Evolutionary conservation across 148 eudicot genomes (phyloP).

Genomic region (Rhododendron griersonianum): DNA sequence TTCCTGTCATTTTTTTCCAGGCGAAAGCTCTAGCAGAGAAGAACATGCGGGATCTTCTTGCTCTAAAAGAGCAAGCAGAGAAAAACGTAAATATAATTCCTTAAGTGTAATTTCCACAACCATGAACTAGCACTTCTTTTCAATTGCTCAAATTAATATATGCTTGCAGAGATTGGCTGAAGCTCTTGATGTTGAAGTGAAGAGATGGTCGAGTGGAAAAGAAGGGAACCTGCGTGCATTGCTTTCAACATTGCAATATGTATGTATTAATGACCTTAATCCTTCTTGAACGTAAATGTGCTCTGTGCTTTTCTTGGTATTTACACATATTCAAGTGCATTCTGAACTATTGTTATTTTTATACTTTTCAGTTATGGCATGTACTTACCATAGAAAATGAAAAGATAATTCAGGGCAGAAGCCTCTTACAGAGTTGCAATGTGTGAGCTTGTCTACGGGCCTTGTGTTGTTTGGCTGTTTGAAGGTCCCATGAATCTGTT

Average conservation of each 20-base stretch:
- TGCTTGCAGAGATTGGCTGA: slow-evolving; percentile 80
- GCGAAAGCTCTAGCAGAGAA: slow-evolving; percentile 95
- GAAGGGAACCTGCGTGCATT: slow-evolving; percentile 95
- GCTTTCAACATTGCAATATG: slow-evolving; percentile 95
- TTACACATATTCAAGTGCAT: neutral
- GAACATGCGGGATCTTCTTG: slow-evolving; percentile 80
- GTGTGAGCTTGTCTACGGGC: neutral
- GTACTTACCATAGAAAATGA: neutral
- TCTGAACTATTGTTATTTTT: neutral
- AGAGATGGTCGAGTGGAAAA: slow-evolving; percentile 97
- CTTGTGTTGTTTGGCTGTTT: neutral
- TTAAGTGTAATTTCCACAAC: neutral
- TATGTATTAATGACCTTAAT: slow-evolving; percentile 27
- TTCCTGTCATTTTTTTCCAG: slow-evolving; percentile 37
- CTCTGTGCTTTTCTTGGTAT: neutral
- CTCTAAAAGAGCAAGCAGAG: slow-evolving; percentile 88
- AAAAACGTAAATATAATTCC: slow-evolving; percentile 52
- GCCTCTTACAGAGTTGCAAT: neutral
- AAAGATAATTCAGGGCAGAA: neutral
- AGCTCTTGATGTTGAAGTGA: slow-evolving; percentile 85
- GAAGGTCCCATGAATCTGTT: neutral
- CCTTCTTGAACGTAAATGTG: neutral
- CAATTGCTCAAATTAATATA: slow-evolving; percentile 4
- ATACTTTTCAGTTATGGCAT: neutral
- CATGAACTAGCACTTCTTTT: slow-evolving; percentile 7